Conservation (phyloP, 331 rosid species). For the Saraca asoca region DNA sequence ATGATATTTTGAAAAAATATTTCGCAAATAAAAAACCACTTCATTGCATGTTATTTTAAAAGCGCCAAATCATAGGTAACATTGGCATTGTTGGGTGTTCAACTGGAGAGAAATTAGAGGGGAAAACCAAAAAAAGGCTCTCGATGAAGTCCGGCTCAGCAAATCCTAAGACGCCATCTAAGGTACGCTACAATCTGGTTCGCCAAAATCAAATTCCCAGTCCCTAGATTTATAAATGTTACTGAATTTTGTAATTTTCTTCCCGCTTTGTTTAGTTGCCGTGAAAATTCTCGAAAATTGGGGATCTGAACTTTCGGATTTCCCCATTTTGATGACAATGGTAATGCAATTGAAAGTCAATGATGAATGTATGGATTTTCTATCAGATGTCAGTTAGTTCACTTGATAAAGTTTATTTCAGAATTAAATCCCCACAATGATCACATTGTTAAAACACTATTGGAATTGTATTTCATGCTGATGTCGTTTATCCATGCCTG, state of each 20-base stretch:
- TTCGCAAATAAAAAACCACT: too few relatives aligned
- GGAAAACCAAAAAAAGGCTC: neutral
- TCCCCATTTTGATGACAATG: neutral
- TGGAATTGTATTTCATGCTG: neutral
- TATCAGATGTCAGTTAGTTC: neutral
- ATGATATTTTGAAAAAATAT: too few relatives aligned
- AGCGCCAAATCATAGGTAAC: too few relatives aligned
- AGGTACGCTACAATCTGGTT: constrained; percentile 36
- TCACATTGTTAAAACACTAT: too few relatives aligned
- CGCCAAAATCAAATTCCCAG: neutral
- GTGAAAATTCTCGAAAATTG: neutral
- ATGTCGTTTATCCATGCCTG: neutral
- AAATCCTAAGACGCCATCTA: constrained; percentile 41
- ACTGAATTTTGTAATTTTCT: neutral
- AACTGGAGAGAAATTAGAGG: too few relatives aligned
- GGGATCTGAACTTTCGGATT: neutral
- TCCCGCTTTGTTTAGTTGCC: constrained; percentile 27
- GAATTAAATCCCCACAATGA: neutral
- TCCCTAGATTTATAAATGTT: neutral
- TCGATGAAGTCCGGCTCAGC: constrained; percentile 34
- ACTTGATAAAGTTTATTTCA: neutral
- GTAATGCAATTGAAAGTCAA: too few relatives aligned
- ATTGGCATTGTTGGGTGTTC: too few relatives aligned
- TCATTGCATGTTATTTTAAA: too few relatives aligned
- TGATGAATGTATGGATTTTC: neutral